Evolutionary conservation across 352 stramenopile species (phyloP).

Genomic region (Phytophthora boehmeriae): DNA sequence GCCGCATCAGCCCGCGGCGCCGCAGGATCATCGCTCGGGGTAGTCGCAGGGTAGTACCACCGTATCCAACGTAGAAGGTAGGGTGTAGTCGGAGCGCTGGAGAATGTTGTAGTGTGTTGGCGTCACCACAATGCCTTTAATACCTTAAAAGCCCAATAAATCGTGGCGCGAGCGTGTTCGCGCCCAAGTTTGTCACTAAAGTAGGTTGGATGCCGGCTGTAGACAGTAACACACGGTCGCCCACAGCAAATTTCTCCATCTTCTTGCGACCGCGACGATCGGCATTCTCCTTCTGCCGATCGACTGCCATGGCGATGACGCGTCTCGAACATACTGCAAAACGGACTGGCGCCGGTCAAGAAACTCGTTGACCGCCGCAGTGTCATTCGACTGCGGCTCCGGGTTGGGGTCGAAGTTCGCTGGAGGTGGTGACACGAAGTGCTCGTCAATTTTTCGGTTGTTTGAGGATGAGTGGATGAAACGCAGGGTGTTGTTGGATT

Average conservation of each 20-base stretch:
- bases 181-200: conserved; percentile 7
- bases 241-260: conserved; percentile 7
- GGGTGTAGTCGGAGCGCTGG: conserved; percentile 10
- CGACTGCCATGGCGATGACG: conserved; percentile 5
- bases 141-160: conserved; percentile 22
- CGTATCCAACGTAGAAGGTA: conserved; percentile 21
- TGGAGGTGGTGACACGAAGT: too few species aligned
- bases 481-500: too few species aligned
- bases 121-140: neutral
- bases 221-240: conserved; percentile 23
- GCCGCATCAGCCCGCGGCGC: too few species aligned
- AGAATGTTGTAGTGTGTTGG: conserved; percentile 17
- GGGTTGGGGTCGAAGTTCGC: conserved; percentile 1
- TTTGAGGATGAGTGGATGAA: too few species aligned
- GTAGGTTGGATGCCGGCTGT: conserved; percentile 1
- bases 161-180: conserved; percentile 10
- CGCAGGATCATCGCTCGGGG: too few species aligned
- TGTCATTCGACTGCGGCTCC: neutral
- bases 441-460: too few species aligned
- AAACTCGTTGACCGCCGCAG: neutral
- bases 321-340: conserved; percentile 2
- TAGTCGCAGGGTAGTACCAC: too few species aligned
- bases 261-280: conserved; percentile 17
- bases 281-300: conserved; percentile 17
- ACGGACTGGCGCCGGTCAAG: neutral